These are phyloP conservation scores for Trichoderma koningii DNA, from an alignment of 2,329 filamentous ascomycete genomes.

Conservation along the genomic window DNA sequence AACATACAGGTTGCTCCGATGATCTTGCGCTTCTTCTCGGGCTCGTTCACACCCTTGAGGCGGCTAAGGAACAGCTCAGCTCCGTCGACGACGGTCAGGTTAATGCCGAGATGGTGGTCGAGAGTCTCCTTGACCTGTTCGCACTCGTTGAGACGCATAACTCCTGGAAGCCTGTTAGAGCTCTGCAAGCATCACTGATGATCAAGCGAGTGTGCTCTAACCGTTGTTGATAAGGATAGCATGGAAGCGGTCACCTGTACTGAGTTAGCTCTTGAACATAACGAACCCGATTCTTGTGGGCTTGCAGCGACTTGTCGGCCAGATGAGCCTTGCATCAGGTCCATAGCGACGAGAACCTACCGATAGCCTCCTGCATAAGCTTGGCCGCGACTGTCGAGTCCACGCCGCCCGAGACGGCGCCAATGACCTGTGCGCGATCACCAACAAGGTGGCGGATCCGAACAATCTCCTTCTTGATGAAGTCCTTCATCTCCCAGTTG, in stretches of 20 bases:
- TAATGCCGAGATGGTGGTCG: constrained; percentile 78
- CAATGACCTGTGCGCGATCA: constrained; percentile 75
- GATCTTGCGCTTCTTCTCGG: constrained; percentile 88
- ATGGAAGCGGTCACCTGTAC: constrained; percentile 61
- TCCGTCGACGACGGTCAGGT: constrained; percentile 84
- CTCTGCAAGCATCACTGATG: neutral
- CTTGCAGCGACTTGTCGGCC: neutral
- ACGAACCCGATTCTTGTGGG: neutral
- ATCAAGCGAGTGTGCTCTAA: neutral
- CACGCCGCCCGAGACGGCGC: constrained; percentile 69
- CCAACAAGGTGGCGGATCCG: constrained; percentile 83
- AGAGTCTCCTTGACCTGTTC: constrained; percentile 79
- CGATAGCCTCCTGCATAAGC: constrained; percentile 83
- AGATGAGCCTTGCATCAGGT: neutral
- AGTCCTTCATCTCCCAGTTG: constrained; percentile 85
- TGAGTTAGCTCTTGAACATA: neutral
- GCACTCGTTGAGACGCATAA: constrained; percentile 81
- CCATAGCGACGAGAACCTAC: constrained; percentile 28
- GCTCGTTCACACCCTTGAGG: constrained; percentile 73
- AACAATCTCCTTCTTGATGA: constrained; percentile 76
- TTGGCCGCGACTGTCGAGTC: constrained; percentile 86
- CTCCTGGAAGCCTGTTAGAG: constrained; percentile 3
- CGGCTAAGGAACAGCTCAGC: constrained; percentile 73
- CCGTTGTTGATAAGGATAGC: constrained; percentile 83
- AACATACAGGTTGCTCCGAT: constrained; percentile 67